Percentiles rank a stretch among this genome's conserved stretches.
phyloP scores from a whole-genome alignment of 2,329 filamentous ascomycete genomes.

The Ophiostoma montium region DNA sequence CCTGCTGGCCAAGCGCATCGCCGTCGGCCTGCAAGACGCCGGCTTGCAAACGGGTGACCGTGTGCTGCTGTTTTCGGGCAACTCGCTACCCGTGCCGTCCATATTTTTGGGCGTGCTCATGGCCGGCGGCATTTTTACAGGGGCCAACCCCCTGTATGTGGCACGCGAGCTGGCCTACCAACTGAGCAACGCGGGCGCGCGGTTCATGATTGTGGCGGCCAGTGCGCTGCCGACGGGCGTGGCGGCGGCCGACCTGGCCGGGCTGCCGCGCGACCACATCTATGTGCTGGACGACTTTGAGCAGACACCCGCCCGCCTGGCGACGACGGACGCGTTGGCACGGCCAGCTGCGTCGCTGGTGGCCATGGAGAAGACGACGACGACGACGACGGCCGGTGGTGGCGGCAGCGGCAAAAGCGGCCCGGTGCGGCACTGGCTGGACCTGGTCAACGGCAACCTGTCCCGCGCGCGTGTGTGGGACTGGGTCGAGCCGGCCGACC shows the following conservation, averaged over 20 bases:
- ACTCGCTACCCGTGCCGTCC: conserved; percentile 58
- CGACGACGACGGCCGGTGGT: no score
- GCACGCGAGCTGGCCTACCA: conserved; percentile 62
- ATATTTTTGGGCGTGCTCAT: conserved; percentile 61
- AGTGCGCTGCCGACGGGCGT: conserved; percentile 46
- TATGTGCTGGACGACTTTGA: conserved; percentile 49
- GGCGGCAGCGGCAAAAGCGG: no score
- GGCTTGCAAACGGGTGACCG: conserved; percentile 56
- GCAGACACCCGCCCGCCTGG: conserved; percentile 23
- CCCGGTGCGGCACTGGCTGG: conserved; percentile 45
- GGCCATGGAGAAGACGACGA: no score
- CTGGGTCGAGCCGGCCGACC: conserved; percentile 45
- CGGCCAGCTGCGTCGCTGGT: conserved; percentile 6
- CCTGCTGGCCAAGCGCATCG: conserved; percentile 57
- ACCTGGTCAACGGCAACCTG: conserved; percentile 35
- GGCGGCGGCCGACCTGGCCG: conserved; percentile 46
- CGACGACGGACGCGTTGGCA: conserved; percentile 1
- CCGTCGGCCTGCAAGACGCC: conserved; percentile 47
- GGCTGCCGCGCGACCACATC: conserved; percentile 38
- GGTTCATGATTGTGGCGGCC: conserved; percentile 51
- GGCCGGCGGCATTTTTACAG: conserved; percentile 66
- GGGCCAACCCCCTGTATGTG: conserved; percentile 35
- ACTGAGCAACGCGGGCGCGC: conserved; percentile 54
- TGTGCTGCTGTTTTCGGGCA: conserved; percentile 59
- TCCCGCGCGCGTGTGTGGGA: conserved; percentile 40